phyloP scores from a whole-genome alignment of 495 filamentous ascomycete genomes.

The Evernia prunastri region DNA sequence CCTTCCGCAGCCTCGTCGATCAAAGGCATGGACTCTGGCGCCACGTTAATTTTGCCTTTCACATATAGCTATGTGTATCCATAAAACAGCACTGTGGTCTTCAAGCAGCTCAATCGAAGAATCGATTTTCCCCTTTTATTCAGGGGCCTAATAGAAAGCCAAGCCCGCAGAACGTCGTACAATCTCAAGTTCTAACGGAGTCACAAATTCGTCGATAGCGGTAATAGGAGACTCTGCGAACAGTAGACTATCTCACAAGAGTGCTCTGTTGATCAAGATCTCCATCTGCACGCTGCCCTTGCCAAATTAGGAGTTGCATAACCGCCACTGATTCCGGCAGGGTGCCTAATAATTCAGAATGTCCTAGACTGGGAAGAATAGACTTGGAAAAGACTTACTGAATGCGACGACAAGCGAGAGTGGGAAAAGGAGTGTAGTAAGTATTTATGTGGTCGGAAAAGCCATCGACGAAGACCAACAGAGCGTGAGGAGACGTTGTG shows the following conservation, averaged over 20 bases:
- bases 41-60: neutral
- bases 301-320: neutral
- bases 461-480: constrained; percentile 74
- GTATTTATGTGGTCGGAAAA: constrained; percentile 81
- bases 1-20: constrained; percentile 69
- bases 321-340: neutral
- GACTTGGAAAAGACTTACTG: constrained; percentile 27
- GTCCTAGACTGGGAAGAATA: neutral
- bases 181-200: neutral
- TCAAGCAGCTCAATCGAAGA: neutral
- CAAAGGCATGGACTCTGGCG: constrained; percentile 54
- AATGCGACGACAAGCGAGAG: constrained; percentile 64
- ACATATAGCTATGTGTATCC: neutral
- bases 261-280: neutral
- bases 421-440: constrained; percentile 62
- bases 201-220: neutral
- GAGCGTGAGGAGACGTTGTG: constrained; percentile 49
- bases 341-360: neutral
- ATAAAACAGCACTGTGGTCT: neutral
- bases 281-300: neutral
- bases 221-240: neutral
- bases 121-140: neutral
- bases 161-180: neutral
- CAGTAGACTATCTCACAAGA: neutral
- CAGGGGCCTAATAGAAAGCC: neutral